phyloP scores from a whole-genome alignment of 805 yeast species.

The Metschnikowia koreensis region DNA sequence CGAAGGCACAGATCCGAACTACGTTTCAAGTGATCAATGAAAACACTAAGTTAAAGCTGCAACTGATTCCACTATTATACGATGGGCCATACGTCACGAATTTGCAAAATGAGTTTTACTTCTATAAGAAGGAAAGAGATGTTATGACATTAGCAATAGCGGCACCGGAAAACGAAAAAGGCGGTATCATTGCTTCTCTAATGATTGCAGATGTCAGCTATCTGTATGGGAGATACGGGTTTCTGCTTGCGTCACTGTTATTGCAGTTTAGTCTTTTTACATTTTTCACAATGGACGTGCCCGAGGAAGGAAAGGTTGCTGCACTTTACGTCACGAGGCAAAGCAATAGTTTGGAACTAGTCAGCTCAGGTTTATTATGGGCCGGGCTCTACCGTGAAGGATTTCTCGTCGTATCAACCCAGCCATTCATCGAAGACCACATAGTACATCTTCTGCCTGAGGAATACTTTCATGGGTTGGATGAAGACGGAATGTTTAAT shows the following conservation, averaged over 20 bases:
- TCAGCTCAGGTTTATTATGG: slow-evolving; percentile 3
- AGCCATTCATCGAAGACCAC: neutral
- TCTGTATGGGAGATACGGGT: neutral
- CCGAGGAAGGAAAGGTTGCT: neutral
- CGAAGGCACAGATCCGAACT: neutral
- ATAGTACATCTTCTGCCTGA: slow-evolving; percentile 2
- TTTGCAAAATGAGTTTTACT: neutral
- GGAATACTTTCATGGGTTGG: neutral
- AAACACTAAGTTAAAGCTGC: neutral
- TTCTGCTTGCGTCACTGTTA: neutral
- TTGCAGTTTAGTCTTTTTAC: slow-evolving; percentile 1
- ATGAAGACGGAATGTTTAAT: neutral
- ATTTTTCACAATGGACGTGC: neutral
- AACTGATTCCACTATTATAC: too few species aligned
- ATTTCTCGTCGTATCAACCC: neutral
- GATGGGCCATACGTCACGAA: neutral
- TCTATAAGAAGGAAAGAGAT: neutral
- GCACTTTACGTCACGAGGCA: neutral
- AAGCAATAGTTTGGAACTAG: neutral
- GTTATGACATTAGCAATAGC: neutral
- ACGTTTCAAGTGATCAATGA: slow-evolving; percentile 4
- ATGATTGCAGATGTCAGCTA: neutral
- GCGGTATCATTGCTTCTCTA: neutral
- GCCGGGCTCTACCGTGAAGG: slow-evolving; percentile 2
- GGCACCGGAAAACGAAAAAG: neutral